Percentiles rank a stretch among this genome's conserved stretches.
Evolutionary conservation across 2,329 filamentous ascomycete genomes (phyloP).

Genomic region (Fusarium bactridioides): DNA sequence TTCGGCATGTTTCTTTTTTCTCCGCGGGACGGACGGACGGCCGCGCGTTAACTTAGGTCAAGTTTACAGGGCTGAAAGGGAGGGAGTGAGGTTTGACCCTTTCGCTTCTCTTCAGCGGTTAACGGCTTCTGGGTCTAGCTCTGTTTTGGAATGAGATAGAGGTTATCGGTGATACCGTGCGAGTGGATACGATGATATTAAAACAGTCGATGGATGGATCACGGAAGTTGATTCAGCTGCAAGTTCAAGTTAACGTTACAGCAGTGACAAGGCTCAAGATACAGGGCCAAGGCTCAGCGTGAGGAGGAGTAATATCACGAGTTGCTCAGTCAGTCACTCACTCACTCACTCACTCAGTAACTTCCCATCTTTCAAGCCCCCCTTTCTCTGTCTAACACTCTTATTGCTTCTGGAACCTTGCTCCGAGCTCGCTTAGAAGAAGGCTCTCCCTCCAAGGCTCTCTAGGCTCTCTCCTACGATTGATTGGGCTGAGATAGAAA

Average conservation of each 20-base stretch:
- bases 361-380: not conserved
- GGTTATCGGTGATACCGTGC: not conserved
- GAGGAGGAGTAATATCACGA: not conserved
- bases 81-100: not conserved
- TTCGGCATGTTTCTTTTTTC: constrained; percentile 5
- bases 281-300: not conserved
- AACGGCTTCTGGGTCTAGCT: constrained; percentile 2
- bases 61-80: constrained; percentile 16
- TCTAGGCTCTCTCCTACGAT: not conserved
- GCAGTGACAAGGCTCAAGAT: not conserved
- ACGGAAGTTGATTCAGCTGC: not conserved
- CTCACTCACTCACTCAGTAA: not conserved
- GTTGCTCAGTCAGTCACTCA: not conserved
- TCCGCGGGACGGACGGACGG: not conserved
- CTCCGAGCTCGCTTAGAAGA: not conserved
- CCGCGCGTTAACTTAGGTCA: not conserved
- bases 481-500: constrained; percentile 16
- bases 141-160: not conserved
- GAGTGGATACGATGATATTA: not conserved
- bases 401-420: not conserved
- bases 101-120: not conserved
- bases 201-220: not conserved
- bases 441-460: not conserved
- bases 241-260: not conserved
- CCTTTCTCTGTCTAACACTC: not conserved